Base-by-base conservation (phyloP, 2,329 filamentous ascomycete species). In the Aspergillus melleus region DNA sequence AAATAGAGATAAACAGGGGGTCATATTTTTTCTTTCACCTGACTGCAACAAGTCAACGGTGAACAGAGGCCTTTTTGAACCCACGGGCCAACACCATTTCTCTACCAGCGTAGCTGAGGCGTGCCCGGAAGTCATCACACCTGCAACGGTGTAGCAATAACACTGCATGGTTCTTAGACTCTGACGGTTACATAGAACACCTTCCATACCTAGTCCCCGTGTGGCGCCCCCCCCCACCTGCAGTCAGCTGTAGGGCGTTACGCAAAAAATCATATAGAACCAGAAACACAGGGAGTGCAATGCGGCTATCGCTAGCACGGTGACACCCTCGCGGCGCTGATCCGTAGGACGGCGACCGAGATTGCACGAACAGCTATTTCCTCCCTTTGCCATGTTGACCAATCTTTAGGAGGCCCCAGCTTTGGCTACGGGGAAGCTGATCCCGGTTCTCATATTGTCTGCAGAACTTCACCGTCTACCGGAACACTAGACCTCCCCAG, bases 61-160 rank as follows among this genome's bases (percentile, higher is more conserved):
- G 44, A 14, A 11, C 22, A 14, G 3, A 47, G 19, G 44, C 44
- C 44, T 14, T 47, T 47, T 47, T 47, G 44, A 47, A 47, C 44
- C 44, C 44, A 47, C 44, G 44, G 44, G 24, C 44, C 44, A 47
- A 20, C 44, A 10, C 44, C 19, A 24, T 24, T 24, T 24, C 24
- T 24, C 4, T 24, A 6, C 24, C 24, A 46, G 26, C 26, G 42
- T 59, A 47, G 44, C 9, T 12, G 44, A 47, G 22, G 20, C 22
- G 19, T 47, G 22, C 22, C 22, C 56, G 52, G 47, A 29, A 42
- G 20, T 14, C 24, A 47, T 22, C 46, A 20, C 26, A 44, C 19
- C 16, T 52, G 63, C 63, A 63, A 51, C 57, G 61, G 61, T 54
- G 63, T 64, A 63, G 56, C 55, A 64, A 63, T 47, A 24, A 47